These are phyloP conservation scores for Chaetomium strumarium DNA, from an alignment of 2,329 filamentous ascomycete genomes.

Conservation along the genomic window DNA sequence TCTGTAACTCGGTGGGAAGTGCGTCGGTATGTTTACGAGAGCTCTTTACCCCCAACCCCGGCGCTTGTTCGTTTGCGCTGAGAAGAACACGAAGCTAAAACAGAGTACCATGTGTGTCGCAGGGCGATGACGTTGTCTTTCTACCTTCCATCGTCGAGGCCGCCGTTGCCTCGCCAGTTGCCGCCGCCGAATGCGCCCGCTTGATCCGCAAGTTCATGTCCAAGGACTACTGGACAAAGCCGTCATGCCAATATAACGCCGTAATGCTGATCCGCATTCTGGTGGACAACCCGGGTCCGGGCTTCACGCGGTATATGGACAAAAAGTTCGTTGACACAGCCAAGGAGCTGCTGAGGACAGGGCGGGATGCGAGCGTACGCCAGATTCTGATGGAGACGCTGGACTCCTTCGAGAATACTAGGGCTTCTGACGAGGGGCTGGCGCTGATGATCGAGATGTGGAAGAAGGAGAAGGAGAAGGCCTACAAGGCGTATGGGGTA, in stretches of 20 bases:
- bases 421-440: constrained; percentile 68
- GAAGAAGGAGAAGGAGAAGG: constrained; percentile 74
- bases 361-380: constrained; percentile 68
- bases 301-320: constrained; percentile 88
- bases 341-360: constrained; percentile 67
- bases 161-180: constrained; percentile 83
- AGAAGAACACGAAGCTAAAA: constrained; percentile 1
- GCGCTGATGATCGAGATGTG: constrained; percentile 74
- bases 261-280: constrained; percentile 94
- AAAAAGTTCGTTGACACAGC: constrained; percentile 71
- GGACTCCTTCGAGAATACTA: constrained; percentile 67
- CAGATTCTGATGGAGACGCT: constrained; percentile 85
- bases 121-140: constrained; percentile 87
- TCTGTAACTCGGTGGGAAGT: constrained; percentile 69
- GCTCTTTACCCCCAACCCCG: neutral
- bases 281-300: constrained; percentile 81
- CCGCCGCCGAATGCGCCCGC: constrained; percentile 73
- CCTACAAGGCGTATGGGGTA: constrained; percentile 47
- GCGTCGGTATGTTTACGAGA: constrained; percentile 41
- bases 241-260: constrained; percentile 86
- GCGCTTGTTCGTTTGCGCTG: neutral
- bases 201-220: constrained; percentile 77
- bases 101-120: constrained; percentile 7
- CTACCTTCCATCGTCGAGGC: constrained; percentile 91
- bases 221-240: constrained; percentile 58